Conservation (phyloP, 1,284 basidiomycete species). For the Caloboletus firmus region DNA sequence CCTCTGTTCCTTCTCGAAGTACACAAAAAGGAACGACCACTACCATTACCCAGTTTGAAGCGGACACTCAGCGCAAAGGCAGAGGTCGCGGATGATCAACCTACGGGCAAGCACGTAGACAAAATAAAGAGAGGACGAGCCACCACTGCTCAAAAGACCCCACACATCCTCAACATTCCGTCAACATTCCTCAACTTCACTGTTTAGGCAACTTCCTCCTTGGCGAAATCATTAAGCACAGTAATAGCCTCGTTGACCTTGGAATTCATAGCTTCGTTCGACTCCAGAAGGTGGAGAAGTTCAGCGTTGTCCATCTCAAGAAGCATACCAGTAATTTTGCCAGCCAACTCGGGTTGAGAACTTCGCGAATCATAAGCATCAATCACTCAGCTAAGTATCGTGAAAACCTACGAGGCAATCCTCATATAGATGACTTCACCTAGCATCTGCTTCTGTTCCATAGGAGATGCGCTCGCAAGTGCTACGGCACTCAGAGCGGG, state of each 20-base stretch:
- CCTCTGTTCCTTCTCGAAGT: slow-evolving; percentile 60
- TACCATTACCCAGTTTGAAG: slow-evolving; percentile 41
- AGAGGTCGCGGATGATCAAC: slow-evolving; percentile 41
- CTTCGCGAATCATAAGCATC: slow-evolving; percentile 38
- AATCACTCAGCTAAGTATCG: slow-evolving; percentile 10
- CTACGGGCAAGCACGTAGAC: slow-evolving; percentile 19
- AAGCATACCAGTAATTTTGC: slow-evolving; percentile 97
- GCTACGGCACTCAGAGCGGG: slow-evolving; percentile 52
- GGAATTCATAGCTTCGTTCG: slow-evolving; percentile 73
- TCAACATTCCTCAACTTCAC: not conserved
- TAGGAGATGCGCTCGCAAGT: slow-evolving; percentile 73
- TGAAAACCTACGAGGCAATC: slow-evolving; percentile 67
- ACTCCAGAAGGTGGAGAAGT: slow-evolving; percentile 82
- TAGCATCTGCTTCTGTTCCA: slow-evolving; percentile 97
- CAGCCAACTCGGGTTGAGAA: slow-evolving; percentile 82
- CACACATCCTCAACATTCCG: slow-evolving; percentile 11
- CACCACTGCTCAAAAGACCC: slow-evolving; percentile 29
- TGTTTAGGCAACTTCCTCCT: slow-evolving; percentile 43
- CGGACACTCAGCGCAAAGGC: slow-evolving; percentile 34
- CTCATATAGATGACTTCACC: slow-evolving; percentile 92
- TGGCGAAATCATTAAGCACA: slow-evolving; percentile 77
- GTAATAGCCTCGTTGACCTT: slow-evolving; percentile 89
- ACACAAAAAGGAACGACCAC: slow-evolving; percentile 61
- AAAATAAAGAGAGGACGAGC: slow-evolving; percentile 36
- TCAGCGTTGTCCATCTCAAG: slow-evolving; percentile 97